Percentiles rank a stretch among this genome's conserved stretches.
phyloP scores from a whole-genome alignment of 768 basidiomycete genomes.

The Lentinula aciculospora region DNA sequence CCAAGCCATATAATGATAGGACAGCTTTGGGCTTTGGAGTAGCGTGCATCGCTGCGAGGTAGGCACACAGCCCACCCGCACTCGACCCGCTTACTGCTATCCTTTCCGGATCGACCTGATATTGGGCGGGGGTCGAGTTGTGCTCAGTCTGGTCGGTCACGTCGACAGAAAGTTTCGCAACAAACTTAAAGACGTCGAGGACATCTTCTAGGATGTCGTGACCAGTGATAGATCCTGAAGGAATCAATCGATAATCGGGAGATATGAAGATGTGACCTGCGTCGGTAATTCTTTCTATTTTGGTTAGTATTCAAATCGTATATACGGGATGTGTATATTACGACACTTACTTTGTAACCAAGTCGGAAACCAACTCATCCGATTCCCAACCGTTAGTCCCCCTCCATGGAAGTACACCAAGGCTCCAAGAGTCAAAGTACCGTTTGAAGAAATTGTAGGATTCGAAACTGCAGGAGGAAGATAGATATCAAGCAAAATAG shows the following conservation, averaged over 20 bases:
- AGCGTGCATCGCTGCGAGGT: conserved; percentile 51
- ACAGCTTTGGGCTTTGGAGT: conserved; percentile 48
- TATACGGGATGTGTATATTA: background rate
- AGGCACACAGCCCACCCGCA: conserved; percentile 60
- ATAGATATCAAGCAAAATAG: background rate
- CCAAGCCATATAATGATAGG: conserved; percentile 57
- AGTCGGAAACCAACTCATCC: conserved; percentile 56
- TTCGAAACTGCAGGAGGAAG: background rate
- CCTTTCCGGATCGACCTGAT: conserved; percentile 34
- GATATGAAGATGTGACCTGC: conserved; percentile 56
- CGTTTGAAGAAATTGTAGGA: background rate
- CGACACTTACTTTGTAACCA: conserved; percentile 50
- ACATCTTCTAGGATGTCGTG: conserved; percentile 57
- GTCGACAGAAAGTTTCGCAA: conserved; percentile 25
- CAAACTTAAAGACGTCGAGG: conserved; percentile 46
- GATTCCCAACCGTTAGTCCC: conserved; percentile 55
- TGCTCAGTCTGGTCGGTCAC: background rate
- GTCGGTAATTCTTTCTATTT: conserved; percentile 37
- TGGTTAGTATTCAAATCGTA: background rate
- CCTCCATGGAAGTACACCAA: conserved; percentile 49
- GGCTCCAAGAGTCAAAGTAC: conserved; percentile 10
- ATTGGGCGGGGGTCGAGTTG: conserved; percentile 9
- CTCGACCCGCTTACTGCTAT: conserved; percentile 54
- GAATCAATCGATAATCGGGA: conserved; percentile 58
- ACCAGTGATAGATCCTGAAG: conserved; percentile 40